Evolutionary conservation across 306 rosid species (phyloP), one percentile per base, ranked within the genome.

Genomic region (Sphenostylis stenocarpa): DNA sequence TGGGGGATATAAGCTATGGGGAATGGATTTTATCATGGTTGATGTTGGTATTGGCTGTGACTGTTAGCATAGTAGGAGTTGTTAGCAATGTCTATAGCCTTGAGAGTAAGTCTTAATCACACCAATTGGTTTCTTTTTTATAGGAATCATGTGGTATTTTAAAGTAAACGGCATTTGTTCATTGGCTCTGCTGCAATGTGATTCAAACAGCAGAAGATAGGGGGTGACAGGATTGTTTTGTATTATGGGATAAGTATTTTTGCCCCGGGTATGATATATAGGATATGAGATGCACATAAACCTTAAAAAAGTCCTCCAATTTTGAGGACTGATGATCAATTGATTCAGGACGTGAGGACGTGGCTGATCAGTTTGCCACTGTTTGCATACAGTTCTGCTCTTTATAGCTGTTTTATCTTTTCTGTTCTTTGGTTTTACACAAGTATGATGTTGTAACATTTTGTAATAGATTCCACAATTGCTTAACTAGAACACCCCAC

Each of bases 11-110:
- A 84, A 95, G 84, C 87, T 28, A 16, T 36, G 78, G 66, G 11
- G 91, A 88, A 64, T 82, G 84, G 90, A 19, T 78, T 44, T 47
- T 95, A 5, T 90, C 97, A 5, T 88, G 96, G 96, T 39, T 80
- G 33, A 90, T 95, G 96, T 31, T 95, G 82, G 53, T 83, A 19
- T 78, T 91, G 78, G 97, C 99, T 33, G 77, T 82, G 75, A 34
- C 52, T 24, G 97, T 92, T 71, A 88, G 97, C 78, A 20, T 89
- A 60, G 83, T 95, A 77, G 97, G 99, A 81, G 85, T 89, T 55
- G n/a, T 87, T 45, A 87, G 93, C 51, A 95, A 89, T 84, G 12
- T 92, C 24, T 92, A 85, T 76, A 84, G 96, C 89, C 60, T 92
- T 51, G 61, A 85, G 85, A 81, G 84, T 73, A 73, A 84, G 71